Base-by-base conservation (phyloP, 2,329 filamentous ascomycete species). In the Cladosporium sp. region DNA sequence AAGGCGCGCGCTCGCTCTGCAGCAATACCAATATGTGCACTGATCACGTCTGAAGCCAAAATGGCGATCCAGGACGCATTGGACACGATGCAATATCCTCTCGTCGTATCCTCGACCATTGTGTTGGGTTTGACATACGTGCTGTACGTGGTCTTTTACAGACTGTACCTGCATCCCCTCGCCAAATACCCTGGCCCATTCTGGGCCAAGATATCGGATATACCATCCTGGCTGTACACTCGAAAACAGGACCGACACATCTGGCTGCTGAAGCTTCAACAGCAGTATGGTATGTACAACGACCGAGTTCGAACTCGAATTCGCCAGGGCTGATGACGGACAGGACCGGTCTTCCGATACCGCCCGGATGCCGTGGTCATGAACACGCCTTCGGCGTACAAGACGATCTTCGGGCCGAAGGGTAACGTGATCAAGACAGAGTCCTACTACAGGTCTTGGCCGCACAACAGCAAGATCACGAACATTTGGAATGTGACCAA, bases 401-500 rank as follows among this genome's bases (percentile, higher is more conserved):
- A 54, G 19, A 56, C 56, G 2, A 57, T 60, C 16, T 60, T 58
- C 40, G 58, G 58, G 7, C 46, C 44, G 22, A 58, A 58, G 37
- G 58, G 58, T 35, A 60, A 60, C 28, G 53, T 60, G 18, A 53
- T 52, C 9, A 58, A 60, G 43, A 56, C 51, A 8, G 56, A 60
- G 43, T 41, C 44, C 9, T 58, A 58, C 18, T 60, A 57, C 52
- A 45, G 54, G 4, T 40, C 56, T 19, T 58, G 56, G 58, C 53
- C 54, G 3, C 51, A 52, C 16, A 54, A 48, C 22, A 51, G 53
- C 14, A 16, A 33, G 9, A 43, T 58, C 18, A 50, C 46, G 18
- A 60, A 53, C 37, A 56, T 55, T 19, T 60, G 58, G 55, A 59
- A 60, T 33, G 54, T 49, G 16, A 60, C 58, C 2, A 53, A 59